These are phyloP conservation scores for Diaporthe amygdali DNA, from an alignment of 2,329 filamentous ascomycete genomes.

Conservation along the genomic window DNA sequence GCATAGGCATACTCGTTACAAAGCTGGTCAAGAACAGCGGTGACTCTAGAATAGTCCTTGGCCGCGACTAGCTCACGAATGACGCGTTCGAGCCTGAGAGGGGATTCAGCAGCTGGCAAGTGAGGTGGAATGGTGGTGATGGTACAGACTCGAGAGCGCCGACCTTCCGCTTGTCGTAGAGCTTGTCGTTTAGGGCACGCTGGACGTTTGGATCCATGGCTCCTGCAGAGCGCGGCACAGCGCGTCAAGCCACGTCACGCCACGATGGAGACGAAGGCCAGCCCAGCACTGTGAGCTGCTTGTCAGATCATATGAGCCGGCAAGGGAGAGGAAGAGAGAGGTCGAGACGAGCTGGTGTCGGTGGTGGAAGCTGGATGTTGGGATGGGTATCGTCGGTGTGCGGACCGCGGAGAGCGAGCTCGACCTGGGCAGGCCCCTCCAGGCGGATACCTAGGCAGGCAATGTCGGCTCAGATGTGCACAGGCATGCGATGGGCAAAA, in stretches of 20 bases:
- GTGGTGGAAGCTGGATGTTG: neutral
- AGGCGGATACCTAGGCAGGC: no score
- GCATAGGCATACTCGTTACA: constrained; percentile 98
- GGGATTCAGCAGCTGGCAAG: neutral
- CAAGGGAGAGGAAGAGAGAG: neutral
- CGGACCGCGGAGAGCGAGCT: neutral
- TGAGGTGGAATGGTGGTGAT: neutral
- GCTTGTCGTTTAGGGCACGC: constrained; percentile 93
- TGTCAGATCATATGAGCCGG: neutral
- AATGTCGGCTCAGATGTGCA: neutral
- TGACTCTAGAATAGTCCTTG: constrained; percentile 81
- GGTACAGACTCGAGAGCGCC: constrained; percentile 87
- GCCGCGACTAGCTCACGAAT: constrained; percentile 82
- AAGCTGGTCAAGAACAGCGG: constrained; percentile 90
- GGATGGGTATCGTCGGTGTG: neutral
- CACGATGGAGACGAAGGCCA: neutral
- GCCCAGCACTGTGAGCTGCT: neutral
- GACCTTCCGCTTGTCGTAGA: constrained; percentile 97
- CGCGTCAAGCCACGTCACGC: neutral
- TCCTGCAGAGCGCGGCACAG: constrained; percentile 13
- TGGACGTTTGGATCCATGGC: constrained; percentile 88
- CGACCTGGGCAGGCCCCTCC: neutral
- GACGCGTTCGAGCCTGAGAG: constrained; percentile 78
- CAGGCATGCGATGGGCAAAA: neutral
- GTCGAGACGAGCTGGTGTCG: neutral